Evolutionary conservation across 306 rosid species (phyloP), one percentile per base, ranked within the genome.

Genomic region (Pachyrhizus erosus): DNA sequence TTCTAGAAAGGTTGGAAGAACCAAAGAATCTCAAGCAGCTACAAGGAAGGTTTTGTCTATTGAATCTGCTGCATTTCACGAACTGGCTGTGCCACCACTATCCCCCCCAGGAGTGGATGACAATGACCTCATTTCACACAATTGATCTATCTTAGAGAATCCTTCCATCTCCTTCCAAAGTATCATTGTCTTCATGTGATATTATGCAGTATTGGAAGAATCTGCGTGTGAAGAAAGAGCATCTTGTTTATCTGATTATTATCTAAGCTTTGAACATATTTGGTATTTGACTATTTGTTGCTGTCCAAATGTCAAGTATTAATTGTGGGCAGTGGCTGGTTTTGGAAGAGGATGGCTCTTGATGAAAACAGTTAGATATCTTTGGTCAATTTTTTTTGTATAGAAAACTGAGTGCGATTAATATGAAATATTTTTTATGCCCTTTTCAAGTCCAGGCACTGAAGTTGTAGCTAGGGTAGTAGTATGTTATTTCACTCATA

Each of bases 81-180:
- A 86, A 79, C 78, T 29, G n/a, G 99, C 98, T 4, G 85, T 92
- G 51, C 99, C 99, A 5, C 99, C 98, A 8, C 67, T 87, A 83
- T 89, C 99, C 23, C 93, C 99, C 3, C 99, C 98, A 0, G 90
- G 49, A 64, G 73, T 79, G 76, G 88, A 88, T 55, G 90, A 78
- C 49, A 84, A 62, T 68, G 81, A 77, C 54, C 84, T 65, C 58
- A 55, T 7, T 76, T 43, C 80, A 7, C 82, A 54, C 13, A 84
- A 84, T 62, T 86, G 86, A 79, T 83, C 54, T 75, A 40, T 61
- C 74, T 72, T 48, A 49, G 3, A 42, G 33, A 61, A 27, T 27
- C 62, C 43, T 62, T 82, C 34, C 51, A 21, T 83, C 21, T 43
- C 70, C 73, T 62, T 73, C 76, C 45, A 49, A 9, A 21, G 42